Evolutionary conservation across 164 flowering plant genomes (phyloP).

Genomic region (Warburgia ugandensis): DNA sequence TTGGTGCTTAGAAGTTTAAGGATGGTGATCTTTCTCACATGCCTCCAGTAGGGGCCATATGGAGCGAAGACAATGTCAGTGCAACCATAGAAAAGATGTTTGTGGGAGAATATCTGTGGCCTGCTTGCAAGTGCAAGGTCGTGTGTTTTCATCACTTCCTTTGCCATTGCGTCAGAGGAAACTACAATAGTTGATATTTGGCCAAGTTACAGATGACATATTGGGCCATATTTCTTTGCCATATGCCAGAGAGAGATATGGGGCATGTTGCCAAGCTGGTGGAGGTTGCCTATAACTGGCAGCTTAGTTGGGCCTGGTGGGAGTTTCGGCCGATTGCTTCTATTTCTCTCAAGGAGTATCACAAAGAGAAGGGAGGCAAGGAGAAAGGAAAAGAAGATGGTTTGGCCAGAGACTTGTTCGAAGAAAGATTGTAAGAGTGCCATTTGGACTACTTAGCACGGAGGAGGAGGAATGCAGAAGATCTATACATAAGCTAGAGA

Average conservation of each 20-base stretch:
- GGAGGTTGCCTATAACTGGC: conserved; percentile 8
- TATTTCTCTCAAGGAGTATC: too few relatives aligned
- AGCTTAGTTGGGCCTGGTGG: conserved; percentile 5
- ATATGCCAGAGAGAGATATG: conserved; percentile 1
- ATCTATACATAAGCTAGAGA: too few relatives aligned
- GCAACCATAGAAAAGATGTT: neutral
- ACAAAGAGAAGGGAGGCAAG: too few relatives aligned
- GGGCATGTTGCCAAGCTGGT: conserved; percentile 3
- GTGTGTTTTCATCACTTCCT: conserved; percentile 5
- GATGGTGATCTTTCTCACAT: conserved; percentile 1
- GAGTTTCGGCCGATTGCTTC: too few relatives aligned
- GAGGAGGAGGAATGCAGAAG: too few relatives aligned
- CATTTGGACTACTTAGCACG: too few relatives aligned
- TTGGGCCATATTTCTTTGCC: conserved; percentile 3
- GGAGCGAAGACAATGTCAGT: conserved; percentile 4
- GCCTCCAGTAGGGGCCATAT: conserved; percentile 4
- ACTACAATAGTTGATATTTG: conserved; percentile 4
- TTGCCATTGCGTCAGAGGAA: conserved; percentile 3
- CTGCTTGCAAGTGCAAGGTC: conserved; percentile 4
- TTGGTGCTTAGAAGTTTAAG: too few relatives aligned
- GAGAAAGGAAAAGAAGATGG: too few relatives aligned
- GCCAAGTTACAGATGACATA: conserved; percentile 2
- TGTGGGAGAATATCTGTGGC: neutral
- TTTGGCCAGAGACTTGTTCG: too few relatives aligned
- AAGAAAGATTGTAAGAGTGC: too few relatives aligned